Conservation (phyloP, 352 stramenopile genomes). For the Albugo laibachii region DNA sequence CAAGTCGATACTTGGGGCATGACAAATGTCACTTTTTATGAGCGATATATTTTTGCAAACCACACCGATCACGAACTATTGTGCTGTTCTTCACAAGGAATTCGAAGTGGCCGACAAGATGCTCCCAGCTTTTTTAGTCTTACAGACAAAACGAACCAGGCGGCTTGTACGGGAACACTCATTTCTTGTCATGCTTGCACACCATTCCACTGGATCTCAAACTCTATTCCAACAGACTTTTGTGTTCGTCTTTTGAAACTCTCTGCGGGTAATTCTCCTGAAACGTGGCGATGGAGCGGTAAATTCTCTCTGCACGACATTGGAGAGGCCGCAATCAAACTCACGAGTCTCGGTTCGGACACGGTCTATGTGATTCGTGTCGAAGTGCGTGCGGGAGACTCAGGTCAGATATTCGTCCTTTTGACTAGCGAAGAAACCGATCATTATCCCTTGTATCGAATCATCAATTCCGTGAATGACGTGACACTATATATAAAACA, state of each 20-base stretch:
- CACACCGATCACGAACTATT: conserved; percentile 38
- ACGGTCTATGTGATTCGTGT: conserved; percentile 60
- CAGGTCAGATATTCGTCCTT: conserved; percentile 51
- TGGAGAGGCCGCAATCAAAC: conserved; percentile 64
- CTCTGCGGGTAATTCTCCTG: neutral
- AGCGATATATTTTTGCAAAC: conserved; percentile 64
- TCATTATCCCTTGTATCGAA: conserved; percentile 45
- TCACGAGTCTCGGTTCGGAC: conserved; percentile 65
- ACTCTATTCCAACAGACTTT: conserved; percentile 31
- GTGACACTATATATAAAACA: conserved; percentile 73
- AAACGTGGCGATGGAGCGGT: conserved; percentile 48
- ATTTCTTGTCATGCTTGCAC: conserved; percentile 1
- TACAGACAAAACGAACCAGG: no score
- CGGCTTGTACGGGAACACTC: no score
- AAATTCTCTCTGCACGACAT: conserved; percentile 69
- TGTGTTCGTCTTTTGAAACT: conserved; percentile 17
- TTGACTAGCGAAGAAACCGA: conserved; percentile 45
- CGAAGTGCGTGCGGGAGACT: conserved; percentile 53
- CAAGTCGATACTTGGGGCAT: conserved; percentile 32
- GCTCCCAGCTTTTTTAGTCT: no score
- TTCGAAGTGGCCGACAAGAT: neutral
- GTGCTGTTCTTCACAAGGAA: conserved; percentile 6
- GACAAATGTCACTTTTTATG: conserved; percentile 62
- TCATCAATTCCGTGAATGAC: conserved; percentile 48
- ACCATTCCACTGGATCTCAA: conserved; percentile 42